phyloP scores from a whole-genome alignment of 371 early-diverging fungal species.

The Mucor saturninus region DNA sequence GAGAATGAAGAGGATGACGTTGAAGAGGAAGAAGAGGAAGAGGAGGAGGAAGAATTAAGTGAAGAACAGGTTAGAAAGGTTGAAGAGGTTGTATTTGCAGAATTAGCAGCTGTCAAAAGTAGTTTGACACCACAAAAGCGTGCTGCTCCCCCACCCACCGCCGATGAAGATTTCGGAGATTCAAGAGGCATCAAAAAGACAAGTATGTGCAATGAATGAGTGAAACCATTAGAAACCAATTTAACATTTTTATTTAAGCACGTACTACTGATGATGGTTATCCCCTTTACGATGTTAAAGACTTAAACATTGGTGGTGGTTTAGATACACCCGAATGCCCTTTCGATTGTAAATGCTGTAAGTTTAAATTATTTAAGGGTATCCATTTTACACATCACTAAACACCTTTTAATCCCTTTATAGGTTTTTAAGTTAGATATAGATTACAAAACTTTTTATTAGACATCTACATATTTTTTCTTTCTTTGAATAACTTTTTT shows the following conservation, averaged over 20 bases:
- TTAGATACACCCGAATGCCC: conserved; percentile 56
- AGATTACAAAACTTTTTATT: background rate
- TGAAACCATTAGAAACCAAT: background rate
- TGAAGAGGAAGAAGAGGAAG: conserved; percentile 19
- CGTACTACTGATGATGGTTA: conserved; percentile 60
- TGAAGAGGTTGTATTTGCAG: conserved; percentile 53
- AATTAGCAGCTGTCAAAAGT: conserved; percentile 51
- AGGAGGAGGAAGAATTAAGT: conserved; percentile 24
- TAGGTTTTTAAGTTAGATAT: background rate
- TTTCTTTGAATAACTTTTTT: background rate
- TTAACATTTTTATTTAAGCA: conserved; percentile 20
- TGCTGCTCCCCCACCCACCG: conserved; percentile 25
- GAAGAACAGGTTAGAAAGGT: conserved; percentile 31
- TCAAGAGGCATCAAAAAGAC: conserved; percentile 51
- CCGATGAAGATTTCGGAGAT: conserved; percentile 46
- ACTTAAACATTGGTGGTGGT: conserved; percentile 50
- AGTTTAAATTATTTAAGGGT: conserved; percentile 13
- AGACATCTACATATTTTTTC: background rate
- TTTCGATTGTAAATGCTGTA: conserved; percentile 58
- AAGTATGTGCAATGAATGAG: conserved; percentile 29
- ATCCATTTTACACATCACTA: background rate
- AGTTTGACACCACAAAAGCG: conserved; percentile 25
- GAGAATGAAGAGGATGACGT: conserved; percentile 2
- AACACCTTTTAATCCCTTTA: no score
- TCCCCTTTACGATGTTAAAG: conserved; percentile 54